Evolutionary conservation across 257 asterid genomes (phyloP).

Genomic region (Fraxinus excelsior): DNA sequence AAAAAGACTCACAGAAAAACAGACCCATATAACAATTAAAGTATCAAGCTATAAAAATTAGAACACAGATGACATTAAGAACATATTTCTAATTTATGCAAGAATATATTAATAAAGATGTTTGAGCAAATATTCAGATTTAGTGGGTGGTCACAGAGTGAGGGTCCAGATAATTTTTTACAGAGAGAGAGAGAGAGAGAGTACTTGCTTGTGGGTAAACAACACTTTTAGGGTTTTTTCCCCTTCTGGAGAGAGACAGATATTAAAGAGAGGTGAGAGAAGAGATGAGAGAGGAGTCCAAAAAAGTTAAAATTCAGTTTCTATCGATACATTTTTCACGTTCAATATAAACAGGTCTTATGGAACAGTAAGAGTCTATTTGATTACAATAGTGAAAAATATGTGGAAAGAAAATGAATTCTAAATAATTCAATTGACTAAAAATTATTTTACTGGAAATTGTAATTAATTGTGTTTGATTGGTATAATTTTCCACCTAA

Average conservation of each 20-base stretch:
- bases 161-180: not conserved
- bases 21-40: not conserved
- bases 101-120: not conserved
- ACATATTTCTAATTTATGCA: not conserved
- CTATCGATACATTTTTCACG: no score
- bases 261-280: not conserved
- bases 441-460: no score
- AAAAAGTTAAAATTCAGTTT: no score
- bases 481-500: no score
- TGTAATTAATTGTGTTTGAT: no score
- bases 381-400: no score
- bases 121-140: not conserved
- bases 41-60: not conserved
- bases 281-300: constrained; percentile 11
- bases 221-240: constrained; percentile 10
- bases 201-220: constrained; percentile 14
- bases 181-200: not conserved
- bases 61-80: not conserved
- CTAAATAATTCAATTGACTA: no score
- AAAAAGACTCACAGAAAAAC: not conserved
- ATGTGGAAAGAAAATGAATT: no score
- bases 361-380: no score
- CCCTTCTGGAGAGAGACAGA: constrained; percentile 14
- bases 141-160: not conserved
- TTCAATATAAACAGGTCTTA: no score